Evolutionary conservation across 106 monocot genomes (phyloP), one percentile per base, ranked within the genome.

Genomic region (Triglochin maritima): DNA sequence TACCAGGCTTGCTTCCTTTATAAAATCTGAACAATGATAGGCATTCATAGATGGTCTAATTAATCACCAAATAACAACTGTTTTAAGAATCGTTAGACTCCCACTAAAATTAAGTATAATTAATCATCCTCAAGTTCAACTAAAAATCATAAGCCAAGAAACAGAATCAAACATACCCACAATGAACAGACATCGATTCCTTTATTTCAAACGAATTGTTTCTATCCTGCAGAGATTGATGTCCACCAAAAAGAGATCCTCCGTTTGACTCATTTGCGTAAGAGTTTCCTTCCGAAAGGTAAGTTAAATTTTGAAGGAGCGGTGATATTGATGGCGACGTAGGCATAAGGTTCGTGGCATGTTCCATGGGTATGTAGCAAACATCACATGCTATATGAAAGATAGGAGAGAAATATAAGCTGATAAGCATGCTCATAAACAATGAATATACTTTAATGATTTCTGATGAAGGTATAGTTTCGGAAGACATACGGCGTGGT

Each of bases 351-450:
- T 74, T 67, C 65, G 80, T 64, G 11, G 90, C 90, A 66, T 85
- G 83, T 70, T 96, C 85, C 53, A 81, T 76, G 64, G 90, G 83
- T 11, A 82, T 73, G 70, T 90, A 96, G 67, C 95, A 96, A 16
- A 96, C 95, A 58, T 72, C 78, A 16, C 95, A 96, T 60, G 90
- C 95, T 96, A 65, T 9, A 60, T 17, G 11, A 41, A 15, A 17
- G 15, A 57, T 41, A 9, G 50, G 46, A 46, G 29, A 68, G 43
- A 54, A 56, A 68, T 4, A 57, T 4, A 0, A 6, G 5, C 57
- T 17, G 29, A 56, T 56, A 47, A 64, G 64, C 12, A 4, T 47
- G 44, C 9, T 46, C 16, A 64, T n/a, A 44, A 15, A 11, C 13
- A 64, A 46, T 6, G 14, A 8, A 8, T 48, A 49, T 64, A 48